Evolutionary conservation across 768 basidiomycete species (phyloP).

Genomic region (Leucogyrophana mollusca): DNA sequence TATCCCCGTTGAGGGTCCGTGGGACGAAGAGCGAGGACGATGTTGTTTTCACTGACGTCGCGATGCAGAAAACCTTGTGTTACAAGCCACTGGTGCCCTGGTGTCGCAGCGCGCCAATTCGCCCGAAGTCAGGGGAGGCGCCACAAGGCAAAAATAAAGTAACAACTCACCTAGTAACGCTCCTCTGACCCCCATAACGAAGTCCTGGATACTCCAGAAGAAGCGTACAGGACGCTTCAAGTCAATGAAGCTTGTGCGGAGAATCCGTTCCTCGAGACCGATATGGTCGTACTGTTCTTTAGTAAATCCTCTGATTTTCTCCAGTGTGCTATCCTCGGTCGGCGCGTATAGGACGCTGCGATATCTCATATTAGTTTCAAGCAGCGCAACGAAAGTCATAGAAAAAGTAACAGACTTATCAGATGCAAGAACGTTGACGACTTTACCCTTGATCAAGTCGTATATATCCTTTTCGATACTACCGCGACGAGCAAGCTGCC

Average conservation of each 20-base stretch:
- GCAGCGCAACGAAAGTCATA: neutral
- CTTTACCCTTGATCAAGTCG: neutral
- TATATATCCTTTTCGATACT: neutral
- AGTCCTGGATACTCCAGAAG: conserved; percentile 17
- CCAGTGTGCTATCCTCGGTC: neutral
- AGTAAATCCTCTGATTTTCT: conserved; percentile 6
- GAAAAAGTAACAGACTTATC: neutral
- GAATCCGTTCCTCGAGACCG: conserved; percentile 2
- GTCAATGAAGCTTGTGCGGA: conserved; percentile 3
- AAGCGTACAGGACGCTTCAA: conserved; percentile 11
- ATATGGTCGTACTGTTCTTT: neutral
- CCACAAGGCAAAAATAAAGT: neutral
- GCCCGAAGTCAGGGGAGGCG: no score
- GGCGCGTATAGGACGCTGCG: neutral
- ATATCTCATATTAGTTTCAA: neutral
- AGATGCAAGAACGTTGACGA: neutral
- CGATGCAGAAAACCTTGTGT: conserved; percentile 25
- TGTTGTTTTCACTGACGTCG: conserved; percentile 33
- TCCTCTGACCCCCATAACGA: conserved; percentile 14
- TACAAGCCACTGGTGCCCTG: conserved; percentile 18
- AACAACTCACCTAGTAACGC: conserved; percentile 9
- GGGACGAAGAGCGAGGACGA: conserved; percentile 22
- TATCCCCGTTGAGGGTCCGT: conserved; percentile 18
- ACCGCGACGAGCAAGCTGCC: conserved; percentile 7
- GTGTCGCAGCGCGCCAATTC: no score